Base-by-base conservation (phyloP, 139 green algal species). In the Tetraselmis chui region DNA sequence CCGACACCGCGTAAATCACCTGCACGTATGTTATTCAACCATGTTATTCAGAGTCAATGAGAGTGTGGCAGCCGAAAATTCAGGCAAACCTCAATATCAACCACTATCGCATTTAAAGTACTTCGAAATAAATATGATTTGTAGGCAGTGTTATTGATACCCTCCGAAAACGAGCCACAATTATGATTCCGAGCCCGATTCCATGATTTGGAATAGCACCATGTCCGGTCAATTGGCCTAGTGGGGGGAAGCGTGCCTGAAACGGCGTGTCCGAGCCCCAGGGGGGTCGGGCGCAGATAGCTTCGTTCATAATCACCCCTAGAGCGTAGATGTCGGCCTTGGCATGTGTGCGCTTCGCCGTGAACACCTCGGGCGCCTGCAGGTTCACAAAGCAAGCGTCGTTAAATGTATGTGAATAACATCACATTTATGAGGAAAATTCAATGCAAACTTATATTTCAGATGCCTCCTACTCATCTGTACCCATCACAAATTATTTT, bases 1-100 rank as follows among this genome's bases (percentile, higher is more conserved):
- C 28, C n/a, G n/a, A 79, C 28, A 79, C 76, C 76, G 28, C 29
- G 2, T 27, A 79, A 2, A 79, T 29, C 28, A 79, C 76, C 76
- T 79, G 76, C 28, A 29, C 28, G 75, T 5, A 18, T 18, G 22
- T 27, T 26, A 26, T 27, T 31, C 22, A 27, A 27, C 22, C 75
- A 27, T 2, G 5, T 18, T 27, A 26, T 27, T 5, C 22, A 30
- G 75, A 78, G 23, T 26, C 75, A 78, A 26, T 78, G 59, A 23
- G 59, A 23, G 59, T 23, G 59, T 23, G 59, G 59, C 23, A 75
- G 59, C 59, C 23, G n/a, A n/a, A n/a, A n/a, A n/a, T n/a, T n/a
- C n/a, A n/a, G n/a, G n/a, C n/a, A n/a, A n/a, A n/a, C n/a, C n/a
- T n/a, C n/a, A n/a, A n/a, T n/a, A n/a, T n/a, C n/a, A n/a, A n/a